phyloP scores from a whole-genome alignment of 371 early-diverging fungal genomes.

The Amoeboaphelidium occidentale region DNA sequence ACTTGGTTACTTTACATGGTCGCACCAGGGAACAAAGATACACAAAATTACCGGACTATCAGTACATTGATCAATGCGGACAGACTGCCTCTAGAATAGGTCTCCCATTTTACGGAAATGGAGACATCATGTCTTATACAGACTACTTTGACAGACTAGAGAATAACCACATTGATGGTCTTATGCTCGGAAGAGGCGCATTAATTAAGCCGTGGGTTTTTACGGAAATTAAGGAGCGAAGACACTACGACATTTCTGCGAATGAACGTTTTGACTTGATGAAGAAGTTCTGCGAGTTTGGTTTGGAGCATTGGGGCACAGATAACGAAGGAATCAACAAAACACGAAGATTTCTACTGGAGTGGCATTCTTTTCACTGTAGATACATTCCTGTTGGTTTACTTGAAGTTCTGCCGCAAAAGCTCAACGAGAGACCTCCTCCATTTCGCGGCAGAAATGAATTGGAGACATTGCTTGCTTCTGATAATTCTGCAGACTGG shows the following conservation, averaged over 20 bases:
- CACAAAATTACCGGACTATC: slow-evolving; percentile 70
- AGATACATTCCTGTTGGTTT: slow-evolving; percentile 12
- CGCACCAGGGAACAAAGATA: slow-evolving; percentile 80
- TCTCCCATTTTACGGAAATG: slow-evolving; percentile 38
- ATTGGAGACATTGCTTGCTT: slow-evolving; percentile 80
- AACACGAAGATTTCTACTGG: slow-evolving; percentile 65
- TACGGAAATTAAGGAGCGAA: slow-evolving; percentile 56
- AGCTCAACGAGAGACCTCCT: slow-evolving; percentile 74
- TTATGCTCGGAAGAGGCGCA: slow-evolving; percentile 75
- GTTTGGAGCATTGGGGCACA: slow-evolving; percentile 83
- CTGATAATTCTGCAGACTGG: slow-evolving; percentile 57
- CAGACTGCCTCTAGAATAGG: neutral
- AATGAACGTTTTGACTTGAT: slow-evolving; percentile 74
- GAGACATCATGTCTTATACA: slow-evolving; percentile 63
- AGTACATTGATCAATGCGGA: slow-evolving; percentile 44
- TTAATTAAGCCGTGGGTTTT: slow-evolving; percentile 94
- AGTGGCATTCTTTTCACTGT: slow-evolving; percentile 65
- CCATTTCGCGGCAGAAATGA: slow-evolving; percentile 65
- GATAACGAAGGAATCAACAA: slow-evolving; percentile 61
- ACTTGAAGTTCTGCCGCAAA: slow-evolving; percentile 34
- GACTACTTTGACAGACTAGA: slow-evolving; percentile 50
- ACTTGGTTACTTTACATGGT: slow-evolving; percentile 54
- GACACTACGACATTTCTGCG: slow-evolving; percentile 73
- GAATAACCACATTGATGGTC: slow-evolving; percentile 39
- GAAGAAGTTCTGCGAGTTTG: slow-evolving; percentile 50